phyloP scores from a whole-genome alignment of 306 rosid species.

The Leucaena leucocephala region DNA sequence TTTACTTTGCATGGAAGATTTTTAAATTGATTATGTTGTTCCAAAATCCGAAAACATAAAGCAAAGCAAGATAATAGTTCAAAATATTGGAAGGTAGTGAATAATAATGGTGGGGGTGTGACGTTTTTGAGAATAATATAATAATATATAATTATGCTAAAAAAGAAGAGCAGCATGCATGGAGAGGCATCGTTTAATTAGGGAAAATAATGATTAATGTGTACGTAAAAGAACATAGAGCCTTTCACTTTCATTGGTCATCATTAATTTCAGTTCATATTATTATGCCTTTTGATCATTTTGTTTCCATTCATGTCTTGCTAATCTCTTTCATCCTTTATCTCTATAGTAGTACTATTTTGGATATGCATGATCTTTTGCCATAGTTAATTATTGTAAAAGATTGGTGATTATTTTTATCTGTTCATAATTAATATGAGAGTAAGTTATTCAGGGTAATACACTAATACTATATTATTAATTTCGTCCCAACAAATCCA shows the following conservation, averaged over 20 bases:
- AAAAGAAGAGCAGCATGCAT: neutral
- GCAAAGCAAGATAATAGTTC: no score
- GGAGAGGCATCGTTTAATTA: neutral
- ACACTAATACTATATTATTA: no score
- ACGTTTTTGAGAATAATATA: neutral
- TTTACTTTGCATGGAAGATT: no score
- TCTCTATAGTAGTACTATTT: no score
- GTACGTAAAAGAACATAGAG: neutral
- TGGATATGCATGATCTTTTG: neutral
- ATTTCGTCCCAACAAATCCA: no score
- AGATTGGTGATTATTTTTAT: no score
- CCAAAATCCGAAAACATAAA: no score
- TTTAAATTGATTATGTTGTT: no score
- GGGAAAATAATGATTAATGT: neutral
- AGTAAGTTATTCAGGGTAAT: no score
- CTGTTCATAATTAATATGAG: no score
- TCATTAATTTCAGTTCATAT: constrained; percentile 24
- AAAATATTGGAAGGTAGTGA: neutral
- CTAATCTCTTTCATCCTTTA: neutral
- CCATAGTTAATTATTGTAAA: neutral
- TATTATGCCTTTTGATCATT: constrained; percentile 34
- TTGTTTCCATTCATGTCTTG: neutral
- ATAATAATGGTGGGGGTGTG: neutral
- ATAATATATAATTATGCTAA: neutral
- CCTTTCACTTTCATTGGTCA: neutral